Evolutionary conservation across 176 grass and related monocot species (phyloP), one percentile per base, ranked within the genome.

Genomic region (Oryza glaberrima): DNA sequence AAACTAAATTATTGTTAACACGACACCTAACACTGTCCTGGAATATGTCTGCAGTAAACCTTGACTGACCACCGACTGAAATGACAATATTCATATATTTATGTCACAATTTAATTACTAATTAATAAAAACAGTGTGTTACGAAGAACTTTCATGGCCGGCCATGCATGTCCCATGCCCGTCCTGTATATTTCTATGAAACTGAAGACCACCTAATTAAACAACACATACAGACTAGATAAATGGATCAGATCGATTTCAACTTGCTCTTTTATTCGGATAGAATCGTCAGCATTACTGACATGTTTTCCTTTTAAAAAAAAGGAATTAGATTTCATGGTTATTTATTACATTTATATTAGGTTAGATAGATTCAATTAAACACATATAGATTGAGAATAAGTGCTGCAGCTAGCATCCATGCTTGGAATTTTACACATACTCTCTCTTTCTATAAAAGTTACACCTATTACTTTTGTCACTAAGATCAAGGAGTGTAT

Each of bases 1-100:
- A 58, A 74, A 32, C 6, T 69, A 11, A 72, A 83, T 28, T 69
- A 86, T 86, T 83, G 68, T 86, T 75, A 48, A 51, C 68, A 40
- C 78, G 47, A 14, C 73, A 75, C 85, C 60, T 49, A 79, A 73
- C 77, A 16, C 20, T 68, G 79, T 67, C 60, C 49, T 34, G 69
- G 69, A 11, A 73, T 74, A 20, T 73, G 63, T 48, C 12, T 23
- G 72, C 23, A 19, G 22, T 34, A 74, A 82, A 83, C 32, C 25
- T 40, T 78, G 47, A 34, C 20, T 16, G 28, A 4, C 15, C 58
- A 73, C 45, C 23, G 10, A 77, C 35, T 45, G 22, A 48, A 80
- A 15, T 46, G 46, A 68, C 36, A 58, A 14, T 51, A 60, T 52
- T 3, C 65, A 58, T 71, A 83, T 23, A 19, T 58, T 40, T 20